Evolutionary conservation across 192 early-diverging fungal genomes (phyloP).

Genomic region (Gigaspora rosea): DNA sequence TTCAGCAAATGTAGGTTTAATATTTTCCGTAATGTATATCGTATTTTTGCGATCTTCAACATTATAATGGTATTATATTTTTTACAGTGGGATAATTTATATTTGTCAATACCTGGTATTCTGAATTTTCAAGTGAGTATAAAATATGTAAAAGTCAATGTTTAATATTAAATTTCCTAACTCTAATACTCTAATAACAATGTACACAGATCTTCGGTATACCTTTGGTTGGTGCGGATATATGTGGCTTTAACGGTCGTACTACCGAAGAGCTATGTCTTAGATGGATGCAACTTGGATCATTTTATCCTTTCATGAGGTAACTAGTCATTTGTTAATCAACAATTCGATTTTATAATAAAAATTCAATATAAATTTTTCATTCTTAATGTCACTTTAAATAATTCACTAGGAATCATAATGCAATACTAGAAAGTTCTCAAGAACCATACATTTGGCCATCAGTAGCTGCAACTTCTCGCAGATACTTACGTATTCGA

Average conservation of each 20-base stretch:
- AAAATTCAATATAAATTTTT: neutral
- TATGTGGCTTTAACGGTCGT: conserved; percentile 66
- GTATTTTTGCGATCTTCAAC: neutral
- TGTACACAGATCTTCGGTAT: conserved; percentile 60
- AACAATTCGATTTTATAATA: neutral
- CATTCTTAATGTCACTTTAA: neutral
- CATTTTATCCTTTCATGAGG: conserved; percentile 61
- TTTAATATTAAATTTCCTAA: too few species aligned
- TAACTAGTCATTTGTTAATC: neutral
- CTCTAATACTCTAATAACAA: too few species aligned
- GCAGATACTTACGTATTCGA: conserved; percentile 57
- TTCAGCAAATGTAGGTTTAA: conserved; percentile 25
- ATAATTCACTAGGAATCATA: conserved; percentile 56
- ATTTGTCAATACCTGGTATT: conserved; percentile 60
- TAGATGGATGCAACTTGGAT: conserved; percentile 66
- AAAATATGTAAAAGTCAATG: too few species aligned
- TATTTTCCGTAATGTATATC: neutral
- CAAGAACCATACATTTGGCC: conserved; percentile 72
- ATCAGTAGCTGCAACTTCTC: conserved; percentile 54
- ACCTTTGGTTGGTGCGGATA: conserved; percentile 69
- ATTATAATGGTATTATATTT: neutral
- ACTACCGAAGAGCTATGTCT: conserved; percentile 67
- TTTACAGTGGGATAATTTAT: conserved; percentile 54
- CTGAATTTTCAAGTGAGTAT: conserved; percentile 57
- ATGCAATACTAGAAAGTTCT: conserved; percentile 41